phyloP scores from a whole-genome alignment of 176 grass and related monocot species.

The Melocanna baccifera region DNA sequence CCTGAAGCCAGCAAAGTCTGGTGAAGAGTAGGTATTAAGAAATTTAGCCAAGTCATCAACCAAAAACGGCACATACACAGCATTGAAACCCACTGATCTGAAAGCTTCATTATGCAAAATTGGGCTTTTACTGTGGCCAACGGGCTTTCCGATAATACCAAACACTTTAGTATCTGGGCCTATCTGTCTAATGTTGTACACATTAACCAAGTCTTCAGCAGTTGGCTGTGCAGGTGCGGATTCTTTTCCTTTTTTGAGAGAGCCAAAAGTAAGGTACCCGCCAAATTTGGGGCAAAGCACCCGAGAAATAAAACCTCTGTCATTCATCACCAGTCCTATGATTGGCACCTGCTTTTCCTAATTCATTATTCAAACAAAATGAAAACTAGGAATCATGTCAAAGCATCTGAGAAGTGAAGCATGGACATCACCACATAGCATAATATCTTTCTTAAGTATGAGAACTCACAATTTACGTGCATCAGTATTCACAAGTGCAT shows the following conservation, averaged over 20 bases:
- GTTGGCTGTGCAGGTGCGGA: conserved; percentile 76
- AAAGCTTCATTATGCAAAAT: conserved; percentile 93
- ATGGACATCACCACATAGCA: conserved; percentile 19
- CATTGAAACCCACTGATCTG: conserved; percentile 73
- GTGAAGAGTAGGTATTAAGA: conserved; percentile 80
- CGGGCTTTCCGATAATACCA: conserved; percentile 89
- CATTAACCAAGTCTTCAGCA: conserved; percentile 65
- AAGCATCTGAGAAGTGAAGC: conserved; percentile 21
- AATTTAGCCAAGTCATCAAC: conserved; percentile 88
- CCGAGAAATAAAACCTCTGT: conserved; percentile 84
- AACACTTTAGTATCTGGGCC: conserved; percentile 73
- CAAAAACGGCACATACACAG: conserved; percentile 92
- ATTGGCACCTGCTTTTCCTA: conserved; percentile 90
- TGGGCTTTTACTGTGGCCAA: conserved; percentile 92
- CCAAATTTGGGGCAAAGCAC: conserved; percentile 92
- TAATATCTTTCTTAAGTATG: conserved; percentile 3
- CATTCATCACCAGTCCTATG: conserved; percentile 95
- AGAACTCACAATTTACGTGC: not conserved
- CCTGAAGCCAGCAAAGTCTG: conserved; percentile 96
- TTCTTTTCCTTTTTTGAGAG: conserved; percentile 69
- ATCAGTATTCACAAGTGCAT: not conserved
- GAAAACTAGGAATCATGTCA: conserved; percentile 32
- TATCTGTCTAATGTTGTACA: conserved; percentile 76
- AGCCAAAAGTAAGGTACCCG: conserved; percentile 86
- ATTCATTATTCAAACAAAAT: conserved; percentile 60